Conservation (phyloP, 2,329 filamentous ascomycete species). For the Sarocladiaceae sp. region DNA sequence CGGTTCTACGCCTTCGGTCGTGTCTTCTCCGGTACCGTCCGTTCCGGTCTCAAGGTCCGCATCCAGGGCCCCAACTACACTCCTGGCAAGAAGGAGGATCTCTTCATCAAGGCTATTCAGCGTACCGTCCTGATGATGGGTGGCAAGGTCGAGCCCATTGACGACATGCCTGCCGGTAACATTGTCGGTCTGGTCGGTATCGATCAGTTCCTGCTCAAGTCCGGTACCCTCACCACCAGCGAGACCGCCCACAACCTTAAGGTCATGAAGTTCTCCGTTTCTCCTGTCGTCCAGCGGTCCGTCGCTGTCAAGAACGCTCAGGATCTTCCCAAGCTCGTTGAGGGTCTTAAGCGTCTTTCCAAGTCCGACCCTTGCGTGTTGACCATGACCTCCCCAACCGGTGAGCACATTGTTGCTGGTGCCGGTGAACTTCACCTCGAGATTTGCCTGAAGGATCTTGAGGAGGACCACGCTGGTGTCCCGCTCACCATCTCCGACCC, state of each 20-base stretch:
- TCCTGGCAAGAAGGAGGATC: conserved; percentile 97
- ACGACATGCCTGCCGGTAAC: conserved; percentile 99
- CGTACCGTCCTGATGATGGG: conserved; percentile 99
- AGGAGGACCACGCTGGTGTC: conserved; percentile 98
- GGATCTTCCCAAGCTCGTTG: conserved; percentile 98
- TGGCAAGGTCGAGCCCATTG: conserved; percentile 97
- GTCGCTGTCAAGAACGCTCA: conserved; percentile 99
- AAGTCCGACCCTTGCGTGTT: conserved; percentile 99
- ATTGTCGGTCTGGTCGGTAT: conserved; percentile 99
- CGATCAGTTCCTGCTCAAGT: conserved; percentile 99
- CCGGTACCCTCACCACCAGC: conserved; percentile 95
- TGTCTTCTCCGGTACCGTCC: conserved; percentile 99
- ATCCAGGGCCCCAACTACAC: conserved; percentile 99
- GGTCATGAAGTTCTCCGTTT: conserved; percentile 99
- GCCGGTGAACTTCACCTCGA: conserved; percentile 99
- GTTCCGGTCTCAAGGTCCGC: conserved; percentile 97
- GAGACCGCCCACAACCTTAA: conserved; percentile 99
- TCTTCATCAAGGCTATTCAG: conserved; percentile 99
- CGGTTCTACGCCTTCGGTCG: conserved; percentile 99
- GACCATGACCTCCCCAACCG: conserved; percentile 82
- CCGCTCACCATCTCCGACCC: conserved; percentile 97
- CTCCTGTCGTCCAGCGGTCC: conserved; percentile 95
- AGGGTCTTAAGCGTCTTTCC: conserved; percentile 99
- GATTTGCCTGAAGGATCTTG: conserved; percentile 99
- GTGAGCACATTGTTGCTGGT: conserved; percentile 98